A percentile compares a stretch with the other conserved stretches of the same genome.
Evolutionary conservation across 139 green algal species (phyloP).

Genomic region (Eudorina sp.): DNA sequence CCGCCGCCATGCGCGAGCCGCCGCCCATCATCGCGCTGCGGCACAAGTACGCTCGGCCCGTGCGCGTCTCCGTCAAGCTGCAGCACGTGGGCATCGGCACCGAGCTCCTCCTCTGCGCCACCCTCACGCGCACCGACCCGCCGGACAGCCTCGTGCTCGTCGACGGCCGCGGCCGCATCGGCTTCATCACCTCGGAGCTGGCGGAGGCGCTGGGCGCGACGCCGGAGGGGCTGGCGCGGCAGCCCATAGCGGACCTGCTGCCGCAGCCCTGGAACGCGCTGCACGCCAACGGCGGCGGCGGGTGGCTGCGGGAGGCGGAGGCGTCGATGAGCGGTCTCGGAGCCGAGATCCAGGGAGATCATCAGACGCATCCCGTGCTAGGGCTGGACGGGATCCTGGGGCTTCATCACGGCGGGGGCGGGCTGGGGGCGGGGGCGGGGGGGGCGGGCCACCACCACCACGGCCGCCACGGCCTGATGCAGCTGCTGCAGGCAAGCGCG

Average conservation of each 20-base stretch:
- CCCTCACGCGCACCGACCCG: slow-evolving; percentile 1
- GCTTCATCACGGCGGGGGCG: too few species aligned
- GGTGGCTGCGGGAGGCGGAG: slow-evolving; percentile 19
- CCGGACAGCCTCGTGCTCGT: slow-evolving; percentile 31
- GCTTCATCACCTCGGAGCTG: slow-evolving; percentile 31
- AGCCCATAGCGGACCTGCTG: slow-evolving; percentile 20
- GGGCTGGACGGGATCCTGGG: neutral
- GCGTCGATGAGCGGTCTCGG: slow-evolving; percentile 6
- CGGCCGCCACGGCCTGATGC: neutral
- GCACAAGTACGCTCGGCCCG: slow-evolving; percentile 31
- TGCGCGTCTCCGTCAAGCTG: slow-evolving; percentile 1
- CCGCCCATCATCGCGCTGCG: neutral
- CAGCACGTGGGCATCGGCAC: slow-evolving; percentile 1
- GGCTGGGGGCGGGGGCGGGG: too few species aligned
- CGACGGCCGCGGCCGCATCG: slow-evolving; percentile 29
- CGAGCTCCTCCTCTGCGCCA: slow-evolving; percentile 13
- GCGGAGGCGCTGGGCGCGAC: slow-evolving; percentile 25
- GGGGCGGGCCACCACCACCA: neutral
- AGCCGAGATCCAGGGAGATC: neutral
- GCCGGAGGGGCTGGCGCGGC: slow-evolving; percentile 4
- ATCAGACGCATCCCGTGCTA: neutral
- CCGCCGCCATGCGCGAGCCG: neutral
- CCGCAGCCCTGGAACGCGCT: slow-evolving; percentile 35
- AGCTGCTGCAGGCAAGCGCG: slow-evolving; percentile 3
- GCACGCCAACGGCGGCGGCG: slow-evolving; percentile 24